Evolutionary conservation across 176 grass and related monocot genomes (phyloP).

Genomic region (Cocos nucifera): DNA sequence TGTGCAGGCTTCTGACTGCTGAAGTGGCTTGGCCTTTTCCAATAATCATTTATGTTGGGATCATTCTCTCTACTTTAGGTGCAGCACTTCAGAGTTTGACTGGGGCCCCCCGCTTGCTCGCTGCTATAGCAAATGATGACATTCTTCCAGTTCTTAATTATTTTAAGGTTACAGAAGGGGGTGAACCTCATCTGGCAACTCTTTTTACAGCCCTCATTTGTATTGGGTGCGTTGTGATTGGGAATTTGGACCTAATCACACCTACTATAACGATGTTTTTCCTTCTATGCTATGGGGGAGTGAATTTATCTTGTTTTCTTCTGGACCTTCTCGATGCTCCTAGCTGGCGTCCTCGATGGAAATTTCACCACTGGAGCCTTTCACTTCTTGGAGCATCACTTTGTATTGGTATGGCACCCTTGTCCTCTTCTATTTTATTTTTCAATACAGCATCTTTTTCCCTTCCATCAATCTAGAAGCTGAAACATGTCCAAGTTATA

Average conservation of each 20-base stretch:
- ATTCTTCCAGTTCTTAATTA: conserved; percentile 94
- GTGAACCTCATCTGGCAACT: conserved; percentile 72
- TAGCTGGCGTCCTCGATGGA: conserved; percentile 98
- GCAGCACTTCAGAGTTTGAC: conserved; percentile 94
- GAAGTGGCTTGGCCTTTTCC: conserved; percentile 90
- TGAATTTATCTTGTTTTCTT: conserved; percentile 94
- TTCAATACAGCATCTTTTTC: background rate
- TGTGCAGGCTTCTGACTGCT: conserved; percentile 83
- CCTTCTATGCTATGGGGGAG: conserved; percentile 86
- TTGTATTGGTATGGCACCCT: conserved; percentile 63
- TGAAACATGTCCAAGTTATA: no score
- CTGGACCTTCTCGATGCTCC: conserved; percentile 96
- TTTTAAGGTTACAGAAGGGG: conserved; percentile 89
- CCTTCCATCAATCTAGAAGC: no score
- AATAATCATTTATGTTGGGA: conserved; percentile 86
- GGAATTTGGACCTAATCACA: conserved; percentile 92
- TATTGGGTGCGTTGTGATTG: conserved; percentile 82
- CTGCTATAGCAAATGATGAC: conserved; percentile 94
- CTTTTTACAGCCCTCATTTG: conserved; percentile 90
- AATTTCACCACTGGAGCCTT: conserved; percentile 98
- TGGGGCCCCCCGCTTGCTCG: conserved; percentile 86
- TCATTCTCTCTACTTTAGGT: conserved; percentile 95
- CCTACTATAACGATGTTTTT: conserved; percentile 99
- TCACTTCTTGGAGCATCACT: conserved; percentile 87
- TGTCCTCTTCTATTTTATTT: background rate